Base-by-base conservation (phyloP, 1,139 yeast genomes). In the Candida tropicalis region DNA sequence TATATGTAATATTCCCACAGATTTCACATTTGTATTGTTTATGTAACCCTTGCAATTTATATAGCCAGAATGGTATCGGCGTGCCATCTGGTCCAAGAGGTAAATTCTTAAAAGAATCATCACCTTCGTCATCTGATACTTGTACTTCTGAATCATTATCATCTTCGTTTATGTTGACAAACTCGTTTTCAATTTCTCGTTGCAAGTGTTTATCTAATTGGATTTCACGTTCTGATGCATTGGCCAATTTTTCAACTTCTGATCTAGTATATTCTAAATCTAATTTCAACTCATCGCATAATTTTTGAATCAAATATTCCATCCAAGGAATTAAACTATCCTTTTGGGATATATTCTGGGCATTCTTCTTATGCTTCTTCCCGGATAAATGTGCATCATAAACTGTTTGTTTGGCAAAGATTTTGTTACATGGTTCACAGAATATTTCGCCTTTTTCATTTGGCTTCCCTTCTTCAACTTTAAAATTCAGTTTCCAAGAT, bases 21-120 rank as follows among this genome's bases (percentile, higher is more conserved):
- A 93, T 79, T 60, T 95, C 97, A 64, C 99, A 93, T 1, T 68
- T 60, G 54, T 81, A 88, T 40, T 77, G 80, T 41, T 80, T 78
- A 45, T 87, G 89, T 10, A 91, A 70, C 0, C 99, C 99, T 56
- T 89, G 93, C 27, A 90, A 70, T 60, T 91, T 93, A 73, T 82
- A 91, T 23, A 93, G 68, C 99, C 99, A 93, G 46, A 75, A 81
- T 1, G 99, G 99, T 31, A 93, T 89, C 0, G 98, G 97, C 33
- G 77, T 77, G 0, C 98, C 98, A 62, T 91, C 97, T 27, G 88
- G 77, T 0, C 96, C 98, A 1, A 88, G 50, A 0, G 97, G 96
- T 43, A 88, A 63, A 48, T 84, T 81, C 44, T 81, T 70, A 50
- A 53, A 56, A 5, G 48, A 48, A 15, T 55, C 56, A 39, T 44